A percentile compares a stretch with the other conserved stretches of the same genome.
Evolutionary conservation across 768 basidiomycete species (phyloP).

Genomic region (Lentinus brumalis): DNA sequence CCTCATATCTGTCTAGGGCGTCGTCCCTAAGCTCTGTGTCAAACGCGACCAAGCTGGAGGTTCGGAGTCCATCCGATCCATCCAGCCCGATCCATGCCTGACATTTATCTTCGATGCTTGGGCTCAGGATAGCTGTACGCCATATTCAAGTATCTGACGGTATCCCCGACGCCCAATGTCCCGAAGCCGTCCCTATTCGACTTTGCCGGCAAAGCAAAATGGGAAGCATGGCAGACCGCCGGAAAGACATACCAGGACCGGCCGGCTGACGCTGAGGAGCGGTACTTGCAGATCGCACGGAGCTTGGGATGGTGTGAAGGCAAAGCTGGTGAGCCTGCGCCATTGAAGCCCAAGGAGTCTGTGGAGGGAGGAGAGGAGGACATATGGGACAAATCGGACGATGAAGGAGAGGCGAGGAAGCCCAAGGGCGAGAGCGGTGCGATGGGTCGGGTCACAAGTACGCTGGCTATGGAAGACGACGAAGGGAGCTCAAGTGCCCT

Average conservation of each 20-base stretch:
- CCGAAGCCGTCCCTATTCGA: conserved; percentile 78
- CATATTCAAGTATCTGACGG: conserved; percentile 76
- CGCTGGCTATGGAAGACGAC: conserved; percentile 44
- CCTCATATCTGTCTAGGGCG: conserved; percentile 60
- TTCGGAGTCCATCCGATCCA: conserved; percentile 34
- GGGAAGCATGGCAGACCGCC: conserved; percentile 76
- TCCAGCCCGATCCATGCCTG: conserved; percentile 14
- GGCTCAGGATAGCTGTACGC: conserved; percentile 67
- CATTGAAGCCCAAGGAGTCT: neutral
- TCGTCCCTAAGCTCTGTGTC: conserved; percentile 58
- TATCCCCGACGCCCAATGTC: conserved; percentile 53
- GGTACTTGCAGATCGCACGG: conserved; percentile 70
- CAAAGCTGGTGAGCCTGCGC: conserved; percentile 3
- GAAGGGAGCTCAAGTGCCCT: conserved; percentile 38
- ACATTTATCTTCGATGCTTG: conserved; percentile 8
- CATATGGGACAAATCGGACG: conserved; percentile 45
- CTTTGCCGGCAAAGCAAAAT: conserved; percentile 78
- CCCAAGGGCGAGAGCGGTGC: conserved; percentile 36
- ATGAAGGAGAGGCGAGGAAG: conserved; percentile 19
- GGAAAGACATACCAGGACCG: conserved; percentile 49
- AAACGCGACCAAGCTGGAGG: conserved; percentile 73
- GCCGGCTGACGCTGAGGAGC: conserved; percentile 52
- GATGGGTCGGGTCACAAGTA: conserved; percentile 67
- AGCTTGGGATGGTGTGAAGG: conserved; percentile 68
- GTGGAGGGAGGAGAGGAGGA: conserved; percentile 35